Evolutionary conservation across 129 eudicot species (phyloP), one percentile per base, ranked within the genome.

Genomic region (Centella asiatica): DNA sequence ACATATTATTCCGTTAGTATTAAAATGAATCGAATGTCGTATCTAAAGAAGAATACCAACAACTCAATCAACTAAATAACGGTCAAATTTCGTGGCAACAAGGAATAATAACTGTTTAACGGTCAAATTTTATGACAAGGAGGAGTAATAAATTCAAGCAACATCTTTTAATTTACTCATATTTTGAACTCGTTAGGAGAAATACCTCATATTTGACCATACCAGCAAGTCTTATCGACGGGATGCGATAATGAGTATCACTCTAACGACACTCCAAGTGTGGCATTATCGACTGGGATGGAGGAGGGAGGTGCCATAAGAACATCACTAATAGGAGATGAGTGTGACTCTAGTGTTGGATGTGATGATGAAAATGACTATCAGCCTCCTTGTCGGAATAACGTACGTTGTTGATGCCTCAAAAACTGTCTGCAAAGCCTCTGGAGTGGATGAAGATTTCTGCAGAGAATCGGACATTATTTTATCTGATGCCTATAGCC

Each of bases 381-480:
- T 54, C 60, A 47, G 60, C 60, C 60, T 19, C 70, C 70, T 12
- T 65, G 70, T 37, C n/a, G n/a, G 2, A 49, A 65, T 20, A 49
- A 65, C 28, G 33, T 51, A n/a, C 33, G 70, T 65, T 31, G 76
- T 62, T 55, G 80, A 69, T 70, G 80, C 68, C 34, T 76, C 80
- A 1, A 57, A 57, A 32, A 72, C 76, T 15, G 80, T 70, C 22
- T 70, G 80, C 76, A 59, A 76, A 20, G 80, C 80, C 10, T 51
- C 70, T 22, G 76, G 80, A 3, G 72, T 76, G 37, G 67, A 68
- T n/a, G 44, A 46, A 15, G 32, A 50, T 27, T 44, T 63, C 12
- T 53, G 58, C 68, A 72, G 64, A 1, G 32, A 65, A 10, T 6
- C 65, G 48, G 62, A 45, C 31, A 65, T 70, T 19, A 31, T 37